These are phyloP conservation scores for Salix exigua DNA, from an alignment of 345 rosid species.

Conservation along the genomic window DNA sequence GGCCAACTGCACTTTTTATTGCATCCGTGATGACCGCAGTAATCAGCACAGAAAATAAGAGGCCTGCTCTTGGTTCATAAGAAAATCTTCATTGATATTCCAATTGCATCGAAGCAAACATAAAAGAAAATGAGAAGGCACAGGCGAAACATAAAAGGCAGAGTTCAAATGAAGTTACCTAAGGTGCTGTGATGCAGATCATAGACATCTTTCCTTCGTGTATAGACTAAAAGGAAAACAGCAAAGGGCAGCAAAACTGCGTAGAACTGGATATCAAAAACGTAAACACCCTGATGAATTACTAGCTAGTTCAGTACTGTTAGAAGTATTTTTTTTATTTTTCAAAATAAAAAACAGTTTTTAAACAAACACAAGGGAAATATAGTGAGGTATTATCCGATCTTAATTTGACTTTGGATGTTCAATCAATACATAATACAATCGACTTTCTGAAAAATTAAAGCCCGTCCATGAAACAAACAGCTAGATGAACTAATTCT, in stretches of 20 bases:
- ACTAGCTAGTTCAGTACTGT: too few relatives aligned
- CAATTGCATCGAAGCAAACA: background rate
- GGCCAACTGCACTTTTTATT: constrained; percentile 65
- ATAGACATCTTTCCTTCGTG: constrained; percentile 52
- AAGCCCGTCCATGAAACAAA: background rate
- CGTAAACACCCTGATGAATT: background rate
- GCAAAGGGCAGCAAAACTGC: constrained; percentile 58
- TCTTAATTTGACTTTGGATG: background rate
- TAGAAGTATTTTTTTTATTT: too few relatives aligned
- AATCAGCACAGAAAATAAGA: constrained; percentile 61
- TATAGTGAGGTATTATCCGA: background rate
- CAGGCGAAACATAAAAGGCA: background rate
- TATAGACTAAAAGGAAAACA: constrained; percentile 47
- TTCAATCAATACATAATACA: background rate
- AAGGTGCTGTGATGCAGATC: constrained; percentile 79
- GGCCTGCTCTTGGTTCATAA: constrained; percentile 29
- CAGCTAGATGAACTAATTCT: background rate
- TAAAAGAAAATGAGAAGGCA: background rate
- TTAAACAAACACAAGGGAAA: too few relatives aligned
- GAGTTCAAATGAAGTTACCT: constrained; percentile 32
- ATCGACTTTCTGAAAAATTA: background rate
- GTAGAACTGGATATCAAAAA: constrained; percentile 36
- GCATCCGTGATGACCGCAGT: constrained; percentile 77
- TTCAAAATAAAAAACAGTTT: too few relatives aligned
- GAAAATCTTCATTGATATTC: background rate